phyloP scores from a whole-genome alignment of 371 early-diverging fungal species.

The Thermomucor indicae-seudaticae region DNA sequence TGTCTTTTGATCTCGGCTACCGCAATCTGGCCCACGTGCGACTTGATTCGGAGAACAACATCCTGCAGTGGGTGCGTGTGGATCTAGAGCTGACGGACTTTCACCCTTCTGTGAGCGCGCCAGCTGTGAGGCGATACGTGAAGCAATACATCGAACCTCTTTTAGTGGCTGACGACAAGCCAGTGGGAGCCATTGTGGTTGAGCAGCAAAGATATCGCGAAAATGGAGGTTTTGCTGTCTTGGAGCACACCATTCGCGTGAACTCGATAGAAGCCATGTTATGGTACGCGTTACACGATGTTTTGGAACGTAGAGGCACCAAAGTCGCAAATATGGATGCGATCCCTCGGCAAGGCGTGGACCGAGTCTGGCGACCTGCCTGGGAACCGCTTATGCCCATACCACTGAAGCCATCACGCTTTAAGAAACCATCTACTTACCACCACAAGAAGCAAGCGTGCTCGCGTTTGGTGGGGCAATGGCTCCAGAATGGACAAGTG shows the following conservation, averaged over 20 bases:
- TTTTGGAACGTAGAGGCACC: not conserved
- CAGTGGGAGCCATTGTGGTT: conserved; percentile 27
- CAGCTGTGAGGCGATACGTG: conserved; percentile 22
- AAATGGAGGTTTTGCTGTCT: conserved; percentile 23
- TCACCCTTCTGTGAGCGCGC: conserved; percentile 31
- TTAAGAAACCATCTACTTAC: not conserved
- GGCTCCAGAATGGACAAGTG: conserved; percentile 18
- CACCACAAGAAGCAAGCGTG: conserved; percentile 27
- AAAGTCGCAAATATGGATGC: conserved; percentile 7
- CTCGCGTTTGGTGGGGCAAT: conserved; percentile 29
- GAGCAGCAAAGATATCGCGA: conserved; percentile 52
- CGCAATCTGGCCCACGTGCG: conserved; percentile 66
- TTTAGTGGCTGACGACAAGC: conserved; percentile 1
- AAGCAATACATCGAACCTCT: conserved; percentile 2
- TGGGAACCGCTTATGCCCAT: conserved; percentile 6
- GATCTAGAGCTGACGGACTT: conserved; percentile 31
- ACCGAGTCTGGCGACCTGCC: conserved; percentile 14
- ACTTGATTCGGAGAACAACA: conserved; percentile 23
- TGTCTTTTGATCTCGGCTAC: conserved; percentile 74
- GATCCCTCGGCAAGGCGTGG: conserved; percentile 16
- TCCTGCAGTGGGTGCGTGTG: conserved; percentile 38
- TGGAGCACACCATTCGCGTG: conserved; percentile 46
- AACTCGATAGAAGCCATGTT: conserved; percentile 55
- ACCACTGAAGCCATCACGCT: not conserved
- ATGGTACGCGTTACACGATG: conserved; percentile 31